Evolutionary conservation across 2,329 filamentous ascomycete genomes (phyloP), one percentile per base, ranked within the genome.

Genomic region (Westerdykella sp.): DNA sequence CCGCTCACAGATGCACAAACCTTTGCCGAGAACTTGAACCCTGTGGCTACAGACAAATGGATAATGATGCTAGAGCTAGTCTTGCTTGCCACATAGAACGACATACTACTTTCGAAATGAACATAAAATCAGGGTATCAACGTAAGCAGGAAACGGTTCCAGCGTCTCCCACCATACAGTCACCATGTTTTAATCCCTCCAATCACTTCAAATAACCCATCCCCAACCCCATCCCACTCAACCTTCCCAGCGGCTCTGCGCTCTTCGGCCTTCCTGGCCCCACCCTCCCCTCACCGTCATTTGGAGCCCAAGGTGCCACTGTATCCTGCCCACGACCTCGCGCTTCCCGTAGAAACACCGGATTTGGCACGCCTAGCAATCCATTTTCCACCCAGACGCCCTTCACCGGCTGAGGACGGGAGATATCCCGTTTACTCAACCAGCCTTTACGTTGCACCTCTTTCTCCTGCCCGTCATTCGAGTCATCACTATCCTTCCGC

Each of bases 171-270:
- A 10, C 2, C 4, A 10, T 28, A 28, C 25, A 28, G 9, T 28
- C 3, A 28, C 6, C 4, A 28, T 10, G 4, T 7, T 28, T 28
- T 9, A 5, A 28, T 10, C 7, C 7, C 25, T 28, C 25, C 6
- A 28, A 28, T 28, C 25, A 55, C 40, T 48, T 53, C 45, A 51
- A 42, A 43, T 53, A 54, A 13, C 56, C 55, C 48, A 56, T 51
- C 13, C 55, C 55, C 42, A 52, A 37, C 16, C 53, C 55, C 53
- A 59, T 57, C 32, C 53, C 56, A 53, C 53, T 57, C 43, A 58
- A 42, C 35, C 56, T 43, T 13, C 53, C 55, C 35, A 58, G 40
- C 13, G 56, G 52, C 50, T 57, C 55, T 43, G 54, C 56, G 48
- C 52, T 55, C 4, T 13, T 34, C 34, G 55, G 55, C 34, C 55